Evolutionary conservation across 805 yeast genomes (phyloP).

Genomic region (Komagataella kurtzmanii): DNA sequence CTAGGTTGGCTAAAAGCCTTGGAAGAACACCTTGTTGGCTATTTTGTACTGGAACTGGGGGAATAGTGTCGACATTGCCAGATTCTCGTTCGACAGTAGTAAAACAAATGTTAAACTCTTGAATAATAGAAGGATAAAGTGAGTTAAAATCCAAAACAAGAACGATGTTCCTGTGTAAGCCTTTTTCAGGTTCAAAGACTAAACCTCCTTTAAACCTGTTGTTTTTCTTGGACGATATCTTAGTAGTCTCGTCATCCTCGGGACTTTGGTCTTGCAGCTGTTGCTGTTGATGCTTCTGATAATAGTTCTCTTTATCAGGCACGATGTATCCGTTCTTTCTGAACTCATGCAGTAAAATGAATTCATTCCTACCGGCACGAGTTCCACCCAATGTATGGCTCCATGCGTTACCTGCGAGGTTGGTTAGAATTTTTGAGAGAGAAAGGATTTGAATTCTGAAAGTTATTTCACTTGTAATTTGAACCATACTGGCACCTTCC

Average conservation of each 20-base stretch:
- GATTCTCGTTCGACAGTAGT: slow-evolving; percentile 73
- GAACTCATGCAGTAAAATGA: slow-evolving; percentile 84
- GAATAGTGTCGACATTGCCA: slow-evolving; percentile 47
- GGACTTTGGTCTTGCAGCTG: slow-evolving; percentile 16
- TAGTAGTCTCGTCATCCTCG: slow-evolving; percentile 28
- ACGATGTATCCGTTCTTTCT: slow-evolving; percentile 65
- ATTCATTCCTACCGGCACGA: slow-evolving; percentile 92
- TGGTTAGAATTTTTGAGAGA: slow-evolving; percentile 80
- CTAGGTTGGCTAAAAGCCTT: slow-evolving; percentile 66
- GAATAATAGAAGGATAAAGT: slow-evolving; percentile 92
- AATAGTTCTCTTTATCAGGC: slow-evolving; percentile 64
- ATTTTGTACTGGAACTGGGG: slow-evolving; percentile 49
- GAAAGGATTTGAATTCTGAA: slow-evolving; percentile 77
- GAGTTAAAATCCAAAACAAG: slow-evolving; percentile 98
- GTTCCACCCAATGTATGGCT: slow-evolving; percentile 89
- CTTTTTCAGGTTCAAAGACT: slow-evolving; percentile 94
- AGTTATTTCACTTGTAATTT: slow-evolving; percentile 65
- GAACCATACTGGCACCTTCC: slow-evolving; percentile 55
- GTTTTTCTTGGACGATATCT: slow-evolving; percentile 41
- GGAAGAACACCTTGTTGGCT: slow-evolving; percentile 76
- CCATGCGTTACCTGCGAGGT: slow-evolving; percentile 96
- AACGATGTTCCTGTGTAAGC: slow-evolving; percentile 77
- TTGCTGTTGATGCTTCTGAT: slow-evolving; percentile 20
- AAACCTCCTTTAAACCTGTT: slow-evolving; percentile 85
- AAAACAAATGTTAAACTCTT: slow-evolving; percentile 93